Base-by-base conservation (phyloP, 257 asterid species). In the Knoxia roxburghii region DNA sequence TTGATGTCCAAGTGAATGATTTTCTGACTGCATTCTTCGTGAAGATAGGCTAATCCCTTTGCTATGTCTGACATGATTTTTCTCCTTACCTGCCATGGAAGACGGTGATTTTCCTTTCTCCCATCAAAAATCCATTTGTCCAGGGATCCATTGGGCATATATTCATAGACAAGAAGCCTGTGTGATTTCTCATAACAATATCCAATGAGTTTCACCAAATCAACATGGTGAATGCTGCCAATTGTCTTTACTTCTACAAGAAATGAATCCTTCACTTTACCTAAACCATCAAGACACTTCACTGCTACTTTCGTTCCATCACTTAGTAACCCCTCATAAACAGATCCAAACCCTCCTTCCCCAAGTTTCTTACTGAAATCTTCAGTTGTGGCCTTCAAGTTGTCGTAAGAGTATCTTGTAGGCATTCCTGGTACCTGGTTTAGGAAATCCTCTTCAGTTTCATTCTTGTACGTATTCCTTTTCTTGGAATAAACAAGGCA, bases 1-100 rank as follows among this genome's bases (percentile, higher is more conserved):
- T 77, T 64, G 57, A 77, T 76, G 17, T 77, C 72, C 23, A 77
- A 60, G 24, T 77, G 78, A 50, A 72, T 45, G 51, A 77, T 72
- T 61, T 72, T 77, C 27, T 68, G 75, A 27, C 68, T 69, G 62
- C 81, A 72, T 0, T 77, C 75, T 20, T 64, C 77, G 2, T 72
- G 77, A 17, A 76, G 67, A 51, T 73, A 77, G 0, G 68, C 72
- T 69, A 77, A 58, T 1, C 81, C 73, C 49, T 73, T 72, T 4
- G 77, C 75, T 0, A 77, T 56, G 7, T 77, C 73, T 24, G 18
- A 37, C 43, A 72, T 61, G 26, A 77, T 72, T 48, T 24, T 72
- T 8, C 53, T 55, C 21, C 72, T 59, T 10, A 30, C 26, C 0
- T 15, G 7, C 81, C 81, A 77, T 2, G 43, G 11, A 66, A 77